These are phyloP conservation scores for Meira nashicola DNA, from an alignment of 1,284 basidiomycete genomes.

Conservation along the genomic window DNA sequence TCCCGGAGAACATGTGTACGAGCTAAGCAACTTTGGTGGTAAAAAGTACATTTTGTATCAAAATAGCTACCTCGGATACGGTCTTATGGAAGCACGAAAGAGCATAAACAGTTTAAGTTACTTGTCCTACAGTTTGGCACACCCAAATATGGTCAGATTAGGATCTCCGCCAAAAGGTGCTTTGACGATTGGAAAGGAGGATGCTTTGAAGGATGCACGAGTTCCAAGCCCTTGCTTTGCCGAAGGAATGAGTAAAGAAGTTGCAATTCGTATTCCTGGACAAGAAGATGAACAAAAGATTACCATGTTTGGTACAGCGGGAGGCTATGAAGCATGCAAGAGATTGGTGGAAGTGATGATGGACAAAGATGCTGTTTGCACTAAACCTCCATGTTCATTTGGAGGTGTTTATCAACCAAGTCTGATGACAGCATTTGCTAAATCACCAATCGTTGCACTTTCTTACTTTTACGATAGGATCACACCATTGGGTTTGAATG, in stretches of 20 bases:
- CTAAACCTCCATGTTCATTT: conserved; percentile 81
- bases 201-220: conserved; percentile 27
- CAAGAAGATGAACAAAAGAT: conserved; percentile 27
- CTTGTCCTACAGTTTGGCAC: conserved; percentile 66
- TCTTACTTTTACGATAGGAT: conserved; percentile 98
- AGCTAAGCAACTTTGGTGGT: conserved; percentile 58
- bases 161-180: conserved; percentile 15
- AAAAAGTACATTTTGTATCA: conserved; percentile 46
- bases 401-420: conserved; percentile 95
- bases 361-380: conserved; percentile 88
- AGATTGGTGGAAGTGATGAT: conserved; percentile 82
- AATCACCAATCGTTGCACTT: conserved; percentile 49
- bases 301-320: conserved; percentile 56
- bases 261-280: conserved; percentile 67
- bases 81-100: conserved; percentile 81
- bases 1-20: conserved; percentile 91
- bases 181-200: too few species aligned
- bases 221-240: conserved; percentile 79
- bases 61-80: conserved; percentile 70
- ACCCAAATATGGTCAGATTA: conserved; percentile 36
- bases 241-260: conserved; percentile 62
- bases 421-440: conserved; percentile 76
- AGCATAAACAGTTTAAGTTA: conserved; percentile 83
- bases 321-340: conserved; percentile 79
- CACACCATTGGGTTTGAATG: conserved; percentile 65